Evolutionary conservation across 257 asterid genomes (phyloP).

Genomic region (Knoxia roxburghii): DNA sequence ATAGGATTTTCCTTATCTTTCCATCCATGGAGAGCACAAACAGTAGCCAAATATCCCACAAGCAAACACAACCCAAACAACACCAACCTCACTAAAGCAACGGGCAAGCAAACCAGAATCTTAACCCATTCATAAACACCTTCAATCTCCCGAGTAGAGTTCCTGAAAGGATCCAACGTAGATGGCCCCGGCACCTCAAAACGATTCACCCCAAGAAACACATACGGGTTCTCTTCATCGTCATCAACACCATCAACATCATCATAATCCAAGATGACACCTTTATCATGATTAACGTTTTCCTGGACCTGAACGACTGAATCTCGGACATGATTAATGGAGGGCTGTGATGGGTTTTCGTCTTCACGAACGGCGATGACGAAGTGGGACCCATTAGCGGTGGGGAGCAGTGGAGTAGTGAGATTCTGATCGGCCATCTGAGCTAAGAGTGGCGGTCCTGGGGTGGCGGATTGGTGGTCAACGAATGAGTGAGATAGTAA

Average conservation of each 20-base stretch:
- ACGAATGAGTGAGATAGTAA: background rate
- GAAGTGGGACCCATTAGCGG: conserved; percentile 28
- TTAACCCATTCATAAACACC: conserved; percentile 92
- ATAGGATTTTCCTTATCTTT: conserved; percentile 68
- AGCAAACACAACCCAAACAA: conserved; percentile 56
- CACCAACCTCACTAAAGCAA: conserved; percentile 56
- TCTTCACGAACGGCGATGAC: conserved; percentile 45
- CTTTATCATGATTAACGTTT: background rate
- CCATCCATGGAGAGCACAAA: conserved; percentile 69
- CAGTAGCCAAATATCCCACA: conserved; percentile 64
- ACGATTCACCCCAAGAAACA: conserved; percentile 56
- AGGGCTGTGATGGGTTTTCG: conserved; percentile 4
- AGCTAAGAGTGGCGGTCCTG: conserved; percentile 14
- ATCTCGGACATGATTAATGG: conserved; percentile 3
- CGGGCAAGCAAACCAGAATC: conserved; percentile 67
- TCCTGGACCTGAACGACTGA: background rate
- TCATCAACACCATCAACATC: too few species aligned
- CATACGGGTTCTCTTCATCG: conserved; percentile 45
- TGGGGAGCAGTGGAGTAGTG: conserved; percentile 43
- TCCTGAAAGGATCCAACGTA: conserved; percentile 76
- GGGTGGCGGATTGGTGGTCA: background rate
- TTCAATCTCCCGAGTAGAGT: conserved; percentile 53
- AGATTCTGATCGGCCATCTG: conserved; percentile 39
- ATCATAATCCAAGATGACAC: conserved; percentile 4
- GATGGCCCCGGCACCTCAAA: conserved; percentile 59